Conservation (phyloP, 441 rosid genomes). For the Flueggea neowawraea region DNA sequence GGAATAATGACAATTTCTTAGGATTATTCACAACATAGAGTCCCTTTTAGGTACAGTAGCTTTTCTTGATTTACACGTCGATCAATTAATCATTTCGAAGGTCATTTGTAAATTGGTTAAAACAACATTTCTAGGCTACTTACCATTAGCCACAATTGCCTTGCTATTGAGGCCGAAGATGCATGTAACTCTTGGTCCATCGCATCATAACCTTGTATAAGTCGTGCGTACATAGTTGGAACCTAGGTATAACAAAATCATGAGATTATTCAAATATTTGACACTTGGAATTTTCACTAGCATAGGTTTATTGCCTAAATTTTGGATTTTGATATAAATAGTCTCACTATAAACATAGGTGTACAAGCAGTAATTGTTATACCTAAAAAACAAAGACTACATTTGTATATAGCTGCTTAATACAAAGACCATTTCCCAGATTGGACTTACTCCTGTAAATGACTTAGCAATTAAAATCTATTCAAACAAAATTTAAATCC, state of each 20-base stretch:
- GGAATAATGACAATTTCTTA: not conserved
- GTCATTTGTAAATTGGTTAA: not conserved
- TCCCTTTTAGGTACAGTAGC: not conserved
- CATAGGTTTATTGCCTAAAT: not conserved
- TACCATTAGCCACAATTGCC: slow-evolving; percentile 87
- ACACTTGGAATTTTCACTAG: slow-evolving; percentile 3
- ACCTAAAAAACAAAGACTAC: not conserved
- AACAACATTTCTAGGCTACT: slow-evolving; percentile 13
- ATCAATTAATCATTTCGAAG: slow-evolving; percentile 5
- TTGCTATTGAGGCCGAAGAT: slow-evolving; percentile 70
- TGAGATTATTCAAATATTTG: slow-evolving; percentile 5
- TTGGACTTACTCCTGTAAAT: slow-evolving; percentile 83
- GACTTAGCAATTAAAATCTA: no score
- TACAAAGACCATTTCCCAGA: not conserved
- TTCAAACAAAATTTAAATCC: no score
- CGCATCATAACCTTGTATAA: slow-evolving; percentile 96
- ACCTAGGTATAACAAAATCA: slow-evolving; percentile 44
- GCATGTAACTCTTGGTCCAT: slow-evolving; percentile 72
- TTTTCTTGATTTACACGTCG: not conserved
- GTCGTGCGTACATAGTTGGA: slow-evolving; percentile 90
- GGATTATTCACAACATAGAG: not conserved
- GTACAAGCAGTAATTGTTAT: not conserved
- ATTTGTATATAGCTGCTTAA: slow-evolving; percentile 4
- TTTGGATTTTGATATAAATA: not conserved
- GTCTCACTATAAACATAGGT: not conserved